Evolutionary conservation across 176 grass and related monocot genomes (phyloP).

Genomic region (Triticum monococcum): DNA sequence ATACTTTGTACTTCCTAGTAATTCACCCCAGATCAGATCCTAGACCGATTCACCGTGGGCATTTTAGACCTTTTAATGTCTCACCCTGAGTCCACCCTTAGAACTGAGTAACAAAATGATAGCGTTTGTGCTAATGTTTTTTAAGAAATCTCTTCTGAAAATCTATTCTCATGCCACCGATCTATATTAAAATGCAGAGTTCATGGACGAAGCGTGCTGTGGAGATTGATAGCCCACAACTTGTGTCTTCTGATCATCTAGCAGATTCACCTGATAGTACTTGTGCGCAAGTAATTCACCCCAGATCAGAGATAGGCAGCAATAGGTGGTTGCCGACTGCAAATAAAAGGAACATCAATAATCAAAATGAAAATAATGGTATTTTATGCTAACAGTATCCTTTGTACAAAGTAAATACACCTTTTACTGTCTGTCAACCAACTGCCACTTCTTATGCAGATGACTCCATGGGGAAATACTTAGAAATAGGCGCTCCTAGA

Average conservation of each 20-base stretch:
- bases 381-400: constrained; percentile 19
- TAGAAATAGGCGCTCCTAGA: constrained; percentile 76
- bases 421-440: constrained; percentile 9
- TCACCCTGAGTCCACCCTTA: not conserved
- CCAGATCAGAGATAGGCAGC: constrained; percentile 66
- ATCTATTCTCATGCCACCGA: constrained; percentile 17
- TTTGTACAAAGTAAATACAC: constrained; percentile 9
- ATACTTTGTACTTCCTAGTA: not conserved
- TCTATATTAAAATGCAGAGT: constrained; percentile 64
- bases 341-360: constrained; percentile 43
- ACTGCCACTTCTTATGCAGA: constrained; percentile 47
- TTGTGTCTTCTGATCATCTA: constrained; percentile 57
- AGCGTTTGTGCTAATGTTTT: constrained; percentile 8
- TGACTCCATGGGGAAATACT: constrained; percentile 74
- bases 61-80: not conserved
- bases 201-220: constrained; percentile 85
- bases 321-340: constrained; percentile 53
- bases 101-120: not conserved
- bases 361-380: constrained; percentile 68
- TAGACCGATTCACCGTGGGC: not conserved
- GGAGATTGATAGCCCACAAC: constrained; percentile 74
- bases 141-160: not conserved
- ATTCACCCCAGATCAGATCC: not conserved
- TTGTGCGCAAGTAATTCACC: constrained; percentile 81
- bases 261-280: constrained; percentile 81